phyloP scores from a whole-genome alignment of 2,329 filamentous ascomycete genomes.

The Claviceps maximensis region DNA sequence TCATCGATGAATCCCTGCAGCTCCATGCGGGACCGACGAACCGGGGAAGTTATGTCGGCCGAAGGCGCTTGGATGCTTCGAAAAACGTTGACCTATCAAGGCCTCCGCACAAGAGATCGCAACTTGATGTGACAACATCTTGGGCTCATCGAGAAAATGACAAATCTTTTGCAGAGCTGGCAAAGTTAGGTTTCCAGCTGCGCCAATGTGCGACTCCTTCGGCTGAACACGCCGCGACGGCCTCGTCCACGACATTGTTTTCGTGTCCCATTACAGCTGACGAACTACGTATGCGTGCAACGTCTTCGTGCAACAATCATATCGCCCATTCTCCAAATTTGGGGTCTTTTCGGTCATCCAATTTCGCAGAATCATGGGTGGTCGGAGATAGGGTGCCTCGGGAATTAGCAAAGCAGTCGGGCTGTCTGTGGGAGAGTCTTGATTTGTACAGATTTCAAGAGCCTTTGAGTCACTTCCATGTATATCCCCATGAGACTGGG shows the following conservation, averaged over 20 bases:
- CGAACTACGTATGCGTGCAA: slow-evolving; percentile 2
- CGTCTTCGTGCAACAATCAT: slow-evolving; percentile 6
- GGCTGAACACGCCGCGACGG: neutral
- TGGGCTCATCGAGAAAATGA: neutral
- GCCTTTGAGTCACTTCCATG: neutral
- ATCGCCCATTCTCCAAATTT: neutral
- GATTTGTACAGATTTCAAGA: neutral
- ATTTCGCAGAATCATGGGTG: slow-evolving; percentile 5
- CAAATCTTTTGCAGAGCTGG: slow-evolving; percentile 1
- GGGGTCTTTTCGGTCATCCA: neutral
- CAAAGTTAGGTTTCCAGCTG: neutral
- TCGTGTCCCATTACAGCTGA: neutral
- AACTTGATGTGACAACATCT: neutral
- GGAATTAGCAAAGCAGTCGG: slow-evolving; percentile 1
- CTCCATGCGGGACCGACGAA: neutral
- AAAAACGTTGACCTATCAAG: neutral
- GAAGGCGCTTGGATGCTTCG: neutral
- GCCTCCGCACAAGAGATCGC: neutral
- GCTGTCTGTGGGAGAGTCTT: neutral
- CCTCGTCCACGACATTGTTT: neutral
- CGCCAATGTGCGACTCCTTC: neutral
- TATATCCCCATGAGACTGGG: neutral
- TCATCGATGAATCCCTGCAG: slow-evolving; percentile 4
- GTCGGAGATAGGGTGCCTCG: slow-evolving; percentile 1
- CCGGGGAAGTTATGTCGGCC: neutral